These are phyloP conservation scores for Fusarium poae DNA, from an alignment of 2,329 filamentous ascomycete genomes.

Conservation along the genomic window DNA sequence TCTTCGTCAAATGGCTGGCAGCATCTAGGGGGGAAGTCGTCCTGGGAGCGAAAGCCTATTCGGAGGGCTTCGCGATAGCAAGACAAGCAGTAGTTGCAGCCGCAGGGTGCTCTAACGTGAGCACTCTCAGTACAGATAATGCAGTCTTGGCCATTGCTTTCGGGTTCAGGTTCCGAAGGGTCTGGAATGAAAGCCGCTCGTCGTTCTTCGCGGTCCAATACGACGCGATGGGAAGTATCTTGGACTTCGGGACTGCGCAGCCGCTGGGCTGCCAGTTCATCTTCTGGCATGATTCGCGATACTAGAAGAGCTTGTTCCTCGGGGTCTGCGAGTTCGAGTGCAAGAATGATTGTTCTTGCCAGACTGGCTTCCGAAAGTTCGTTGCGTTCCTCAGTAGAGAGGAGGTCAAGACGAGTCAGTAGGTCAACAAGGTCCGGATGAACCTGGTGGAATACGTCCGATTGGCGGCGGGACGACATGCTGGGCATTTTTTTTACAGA, in stretches of 20 bases:
- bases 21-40: constrained; percentile 45
- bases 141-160: constrained; percentile 22
- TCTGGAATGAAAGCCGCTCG: background rate
- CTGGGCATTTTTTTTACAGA: background rate
- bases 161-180: background rate
- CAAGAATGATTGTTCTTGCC: constrained; percentile 33
- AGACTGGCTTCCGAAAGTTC: constrained; percentile 29
- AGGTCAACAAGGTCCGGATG: constrained; percentile 44
- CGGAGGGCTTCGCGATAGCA: constrained; percentile 42
- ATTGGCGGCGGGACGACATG: background rate
- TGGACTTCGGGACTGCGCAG: constrained; percentile 32
- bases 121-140: constrained; percentile 31
- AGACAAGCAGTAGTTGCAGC: constrained; percentile 39
- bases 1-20: constrained; percentile 37
- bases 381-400: constrained; percentile 3
- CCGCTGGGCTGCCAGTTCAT: constrained; percentile 36
- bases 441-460: constrained; percentile 27
- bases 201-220: constrained; percentile 36
- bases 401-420: constrained; percentile 15
- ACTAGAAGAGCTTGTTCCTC: constrained; percentile 38
- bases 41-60: constrained; percentile 34
- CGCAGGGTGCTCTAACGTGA: constrained; percentile 25
- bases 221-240: constrained; percentile 20
- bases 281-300: constrained; percentile 42
- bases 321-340: constrained; percentile 39